Evolutionary conservation across 2,329 filamentous ascomycete species (phyloP).

Genomic region (Beauveria scarabaeidicola): DNA sequence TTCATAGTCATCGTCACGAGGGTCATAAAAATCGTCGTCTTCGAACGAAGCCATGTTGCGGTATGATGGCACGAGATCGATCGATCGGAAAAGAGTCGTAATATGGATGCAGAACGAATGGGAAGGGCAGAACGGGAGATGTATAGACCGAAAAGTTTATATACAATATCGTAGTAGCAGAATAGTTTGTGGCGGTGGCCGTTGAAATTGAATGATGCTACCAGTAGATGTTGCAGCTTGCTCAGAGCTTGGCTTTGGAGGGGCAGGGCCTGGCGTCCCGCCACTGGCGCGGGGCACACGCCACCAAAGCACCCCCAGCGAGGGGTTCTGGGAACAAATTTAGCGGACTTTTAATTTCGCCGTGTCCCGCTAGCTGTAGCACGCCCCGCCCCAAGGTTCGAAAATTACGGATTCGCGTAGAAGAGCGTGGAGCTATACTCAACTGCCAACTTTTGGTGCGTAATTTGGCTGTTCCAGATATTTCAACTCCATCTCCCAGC

Average conservation of each 20-base stretch:
- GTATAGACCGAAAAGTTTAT: not conserved
- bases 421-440: constrained; percentile 11
- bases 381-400: constrained; percentile 16
- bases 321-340: constrained; percentile 4
- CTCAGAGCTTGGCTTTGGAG: not conserved
- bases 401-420: constrained; percentile 16
- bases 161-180: not conserved
- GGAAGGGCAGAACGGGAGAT: not conserved
- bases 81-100: not conserved
- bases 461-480: constrained; percentile 8
- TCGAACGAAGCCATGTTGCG: constrained; percentile 7
- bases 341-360: constrained; percentile 13
- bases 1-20: constrained; percentile 30
- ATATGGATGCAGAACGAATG: not conserved
- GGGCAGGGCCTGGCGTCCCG: not conserved
- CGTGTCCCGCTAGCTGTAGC: constrained; percentile 5
- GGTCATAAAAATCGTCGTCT: constrained; percentile 13
- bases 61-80: constrained; percentile 1
- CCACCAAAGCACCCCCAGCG: not conserved
- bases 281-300: constrained; percentile 10
- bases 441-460: constrained; percentile 1
- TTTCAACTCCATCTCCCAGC: not conserved
- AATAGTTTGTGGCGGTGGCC: not conserved
- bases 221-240: not conserved
- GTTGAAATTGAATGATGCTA: not conserved